Conservation (phyloP, 345 rosid genomes). For the Populus euphratica region DNA sequence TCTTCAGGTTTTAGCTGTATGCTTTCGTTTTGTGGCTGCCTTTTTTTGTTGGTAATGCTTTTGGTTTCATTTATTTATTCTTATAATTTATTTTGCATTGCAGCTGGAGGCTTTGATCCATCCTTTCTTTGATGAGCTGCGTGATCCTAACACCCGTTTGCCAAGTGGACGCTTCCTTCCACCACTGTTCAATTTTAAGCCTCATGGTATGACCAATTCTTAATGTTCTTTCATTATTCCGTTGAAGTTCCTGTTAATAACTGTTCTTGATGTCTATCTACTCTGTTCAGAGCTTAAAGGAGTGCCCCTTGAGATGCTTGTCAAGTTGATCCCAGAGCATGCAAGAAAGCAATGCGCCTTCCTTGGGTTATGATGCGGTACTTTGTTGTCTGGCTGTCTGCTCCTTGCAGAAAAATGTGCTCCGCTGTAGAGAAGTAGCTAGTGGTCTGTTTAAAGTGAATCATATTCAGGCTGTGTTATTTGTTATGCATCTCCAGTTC, state of each 20-base stretch:
- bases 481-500: slow-evolving; percentile 6
- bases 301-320: slow-evolving; percentile 58
- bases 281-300: slow-evolving; percentile 70
- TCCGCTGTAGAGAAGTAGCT: slow-evolving; percentile 24
- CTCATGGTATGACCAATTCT: slow-evolving; percentile 54
- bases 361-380: slow-evolving; percentile 53
- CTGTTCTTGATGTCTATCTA: background rate
- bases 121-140: slow-evolving; percentile 94
- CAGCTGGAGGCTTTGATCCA: slow-evolving; percentile 86
- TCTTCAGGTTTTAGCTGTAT: no score
- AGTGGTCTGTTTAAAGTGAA: slow-evolving; percentile 10
- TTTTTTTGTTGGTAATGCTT: background rate
- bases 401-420: slow-evolving; percentile 27
- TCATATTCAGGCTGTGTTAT: slow-evolving; percentile 5
- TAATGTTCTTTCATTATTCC: background rate
- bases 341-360: slow-evolving; percentile 80
- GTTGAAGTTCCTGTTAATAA: background rate
- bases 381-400: slow-evolving; percentile 18
- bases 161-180: slow-evolving; percentile 93
- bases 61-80: background rate
- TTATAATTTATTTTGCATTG: slow-evolving; percentile 1
- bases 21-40: background rate
- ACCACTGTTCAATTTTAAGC: slow-evolving; percentile 88
- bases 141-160: slow-evolving; percentile 69
- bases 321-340: slow-evolving; percentile 75